Conservation (phyloP, 306 rosid genomes). For the Quercus variabilis region DNA sequence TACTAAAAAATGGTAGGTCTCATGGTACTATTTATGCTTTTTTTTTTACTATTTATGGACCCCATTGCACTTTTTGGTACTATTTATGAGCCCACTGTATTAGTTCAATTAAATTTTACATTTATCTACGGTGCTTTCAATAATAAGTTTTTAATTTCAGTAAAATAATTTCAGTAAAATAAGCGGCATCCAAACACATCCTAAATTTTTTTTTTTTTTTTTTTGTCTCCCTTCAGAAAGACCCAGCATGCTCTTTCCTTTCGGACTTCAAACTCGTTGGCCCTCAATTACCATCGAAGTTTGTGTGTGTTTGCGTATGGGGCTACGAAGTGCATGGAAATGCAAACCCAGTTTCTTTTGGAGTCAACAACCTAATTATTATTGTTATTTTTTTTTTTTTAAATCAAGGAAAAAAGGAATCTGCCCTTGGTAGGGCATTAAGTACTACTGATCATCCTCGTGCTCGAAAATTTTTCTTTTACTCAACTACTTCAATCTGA, state of each 20-base stretch:
- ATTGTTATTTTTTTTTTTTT: neutral
- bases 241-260: too few relatives aligned
- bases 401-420: too few relatives aligned
- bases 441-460: neutral
- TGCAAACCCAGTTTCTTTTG: neutral
- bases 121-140: too few relatives aligned
- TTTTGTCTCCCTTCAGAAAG: neutral
- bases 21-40: rapidly evolving
- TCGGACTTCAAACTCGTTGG: neutral
- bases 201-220: too few relatives aligned
- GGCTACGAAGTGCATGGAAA: neutral
- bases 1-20: too few relatives aligned
- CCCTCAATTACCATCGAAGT: neutral
- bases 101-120: too few relatives aligned
- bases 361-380: neutral
- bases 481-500: too few relatives aligned
- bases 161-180: too few relatives aligned
- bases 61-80: rapidly evolving
- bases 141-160: too few relatives aligned
- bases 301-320: neutral
- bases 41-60: too few relatives aligned
- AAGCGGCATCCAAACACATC: rapidly evolving
- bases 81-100: too few relatives aligned
- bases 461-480: too few relatives aligned
- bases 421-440: neutral